Base-by-base conservation (phyloP, 306 rosid genomes). In the Lathyrus sativus region DNA sequence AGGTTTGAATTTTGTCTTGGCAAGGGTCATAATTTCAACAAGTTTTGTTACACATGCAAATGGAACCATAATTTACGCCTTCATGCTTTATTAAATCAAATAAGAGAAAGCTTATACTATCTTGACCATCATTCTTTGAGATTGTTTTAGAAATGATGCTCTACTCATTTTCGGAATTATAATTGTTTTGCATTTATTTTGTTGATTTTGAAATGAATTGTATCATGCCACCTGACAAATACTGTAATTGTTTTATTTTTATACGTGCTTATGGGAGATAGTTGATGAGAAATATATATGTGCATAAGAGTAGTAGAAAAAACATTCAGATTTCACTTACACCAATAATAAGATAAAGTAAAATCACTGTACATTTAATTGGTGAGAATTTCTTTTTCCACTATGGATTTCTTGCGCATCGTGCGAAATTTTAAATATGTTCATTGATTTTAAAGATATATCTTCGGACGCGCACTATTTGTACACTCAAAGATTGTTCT, bases 1-100 rank as follows among this genome's bases (percentile, higher is more conserved):
- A 86, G 39, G 78, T 18, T 59, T 62, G 78, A 76, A 50, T 66
- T 53, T 35, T 5, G 18, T 22, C 15, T 58, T 73, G 46, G 18
- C 59, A 11, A 18, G 50, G 18, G 26, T 24, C 3, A 24, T 24
- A 24, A 24, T 24, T 24, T 24, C 26, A 24, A 24, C 26, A 24
- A 24, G 26, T 24, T 24, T 24, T 24, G 26, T 24, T 24, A 24
- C 3, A 1, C 2, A 2, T 24, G 26, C 26, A 62, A 19, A 29
- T 38, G 57, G 37, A 50, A 9, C n/a, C 62, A 22, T 19, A 28
- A 10, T 10, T 37, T 46, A 8, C 55, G 11, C 58, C 65, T 41
- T 29, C 48, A 11, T 17, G 45, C 29, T 17, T 18, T 22, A 51
- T 53, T 53, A 37, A 9, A 28, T 78, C 19, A 51, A 37, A 64